phyloP scores from a whole-genome alignment of 805 yeast species.

The Kodamaea kaohsiungensis region DNA sequence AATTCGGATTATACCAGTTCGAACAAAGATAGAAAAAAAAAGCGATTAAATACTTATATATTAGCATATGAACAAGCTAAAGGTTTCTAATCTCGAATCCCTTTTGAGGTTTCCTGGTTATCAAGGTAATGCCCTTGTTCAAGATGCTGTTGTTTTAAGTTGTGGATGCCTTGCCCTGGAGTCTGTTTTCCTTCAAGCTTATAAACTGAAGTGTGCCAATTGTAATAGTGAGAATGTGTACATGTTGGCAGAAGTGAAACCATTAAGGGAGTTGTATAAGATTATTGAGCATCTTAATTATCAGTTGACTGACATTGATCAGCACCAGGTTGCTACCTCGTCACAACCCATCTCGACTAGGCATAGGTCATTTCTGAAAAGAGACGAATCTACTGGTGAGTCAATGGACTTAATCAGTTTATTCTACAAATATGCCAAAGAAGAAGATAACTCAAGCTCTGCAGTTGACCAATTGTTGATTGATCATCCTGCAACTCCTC shows the following conservation, averaged over 20 bases:
- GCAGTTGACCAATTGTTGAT: neutral
- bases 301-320: slow-evolving; percentile 7
- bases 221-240: slow-evolving; percentile 14
- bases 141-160: slow-evolving; percentile 37
- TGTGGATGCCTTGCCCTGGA: slow-evolving; percentile 46
- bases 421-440: slow-evolving; percentile 43
- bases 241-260: slow-evolving; percentile 29
- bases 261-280: slow-evolving; percentile 34
- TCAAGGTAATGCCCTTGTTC: slow-evolving; percentile 16
- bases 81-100: slow-evolving; percentile 23
- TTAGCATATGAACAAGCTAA: slow-evolving; percentile 16
- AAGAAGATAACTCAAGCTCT: slow-evolving; percentile 20
- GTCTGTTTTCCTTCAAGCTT: slow-evolving; percentile 18
- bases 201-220: slow-evolving; percentile 9
- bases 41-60: slow-evolving; percentile 1
- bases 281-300: slow-evolving; percentile 22
- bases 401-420: slow-evolving; percentile 35
- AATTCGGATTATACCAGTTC: neutral
- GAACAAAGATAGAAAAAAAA: neutral
- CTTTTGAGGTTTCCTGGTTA: slow-evolving; percentile 27
- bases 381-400: slow-evolving; percentile 2
- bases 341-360: neutral
- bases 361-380: slow-evolving; percentile 2
- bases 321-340: slow-evolving; percentile 1
- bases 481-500: neutral